phyloP scores from a whole-genome alignment of 78 protist genomes.

The Polysphondylium violaceum region DNA sequence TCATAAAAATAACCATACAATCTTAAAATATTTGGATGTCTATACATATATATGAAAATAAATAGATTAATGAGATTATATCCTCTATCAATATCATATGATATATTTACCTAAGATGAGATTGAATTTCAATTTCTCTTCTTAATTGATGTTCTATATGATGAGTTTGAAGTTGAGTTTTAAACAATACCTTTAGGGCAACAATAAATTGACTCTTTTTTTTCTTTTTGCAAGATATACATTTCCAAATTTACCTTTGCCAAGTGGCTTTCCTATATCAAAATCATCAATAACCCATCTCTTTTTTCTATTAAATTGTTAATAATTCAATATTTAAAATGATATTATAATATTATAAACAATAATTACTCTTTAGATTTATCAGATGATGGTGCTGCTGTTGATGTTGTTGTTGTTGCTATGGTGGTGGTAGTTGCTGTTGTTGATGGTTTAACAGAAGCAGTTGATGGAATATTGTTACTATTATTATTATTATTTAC shows the following conservation, averaged over 20 bases:
- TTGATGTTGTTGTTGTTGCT: not conserved
- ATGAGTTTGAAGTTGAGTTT: slow-evolving; percentile 86
- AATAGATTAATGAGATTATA: not conserved
- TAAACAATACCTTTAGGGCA: slow-evolving; percentile 97
- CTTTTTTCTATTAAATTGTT: slow-evolving; percentile 16
- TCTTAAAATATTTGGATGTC: slow-evolving; percentile 96
- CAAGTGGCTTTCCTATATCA: slow-evolving; percentile 95
- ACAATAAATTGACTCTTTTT: slow-evolving; percentile 90
- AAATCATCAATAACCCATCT: slow-evolving; percentile 77
- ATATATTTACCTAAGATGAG: slow-evolving; percentile 81
- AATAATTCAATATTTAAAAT: not conserved
- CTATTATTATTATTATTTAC: not conserved
- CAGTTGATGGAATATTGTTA: not conserved
- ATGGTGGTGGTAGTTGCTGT: not conserved
- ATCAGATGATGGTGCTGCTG: not conserved
- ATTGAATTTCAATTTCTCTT: slow-evolving; percentile 97
- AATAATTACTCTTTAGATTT: slow-evolving; percentile 32
- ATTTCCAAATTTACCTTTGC: slow-evolving; percentile 96
- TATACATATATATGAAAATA: not conserved
- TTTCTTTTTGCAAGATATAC: slow-evolving; percentile 97
- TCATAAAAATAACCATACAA: slow-evolving; percentile 98
- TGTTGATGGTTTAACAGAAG: not conserved
- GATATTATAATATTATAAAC: too few relatives aligned
- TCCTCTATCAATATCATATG: not conserved
- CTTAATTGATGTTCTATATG: slow-evolving; percentile 94